phyloP scores from a whole-genome alignment of 805 yeast genomes.

The Candida sphagnicola region DNA sequence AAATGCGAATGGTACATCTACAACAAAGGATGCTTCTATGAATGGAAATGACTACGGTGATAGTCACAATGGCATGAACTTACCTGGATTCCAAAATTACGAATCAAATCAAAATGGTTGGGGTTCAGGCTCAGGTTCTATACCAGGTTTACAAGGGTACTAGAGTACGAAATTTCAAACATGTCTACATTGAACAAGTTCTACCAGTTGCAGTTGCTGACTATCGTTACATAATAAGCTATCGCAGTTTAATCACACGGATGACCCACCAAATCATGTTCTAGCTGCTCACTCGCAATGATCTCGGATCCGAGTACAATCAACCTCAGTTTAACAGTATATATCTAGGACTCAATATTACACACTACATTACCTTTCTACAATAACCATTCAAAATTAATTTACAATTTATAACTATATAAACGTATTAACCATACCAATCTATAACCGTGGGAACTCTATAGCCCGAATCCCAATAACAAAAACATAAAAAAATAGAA shows the following conservation, averaged over 20 bases:
- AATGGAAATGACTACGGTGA: conserved; percentile 3
- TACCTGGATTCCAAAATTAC: conserved; percentile 22
- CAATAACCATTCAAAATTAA: too few relatives aligned
- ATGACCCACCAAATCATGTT: too few relatives aligned
- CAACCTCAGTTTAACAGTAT: too few relatives aligned
- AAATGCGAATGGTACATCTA: conserved; percentile 6
- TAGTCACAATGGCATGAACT: conserved; percentile 10
- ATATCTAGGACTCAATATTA: too few relatives aligned
- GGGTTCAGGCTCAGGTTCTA: background rate
- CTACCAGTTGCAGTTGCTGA: too few relatives aligned
- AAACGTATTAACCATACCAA: background rate
- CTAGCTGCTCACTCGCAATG: too few relatives aligned
- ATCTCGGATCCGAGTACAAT: too few relatives aligned
- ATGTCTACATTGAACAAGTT: background rate
- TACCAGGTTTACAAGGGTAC: conserved; percentile 2
- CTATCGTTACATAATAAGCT: too few relatives aligned
- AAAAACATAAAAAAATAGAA: background rate
- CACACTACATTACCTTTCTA: too few relatives aligned
- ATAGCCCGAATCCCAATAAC: background rate
- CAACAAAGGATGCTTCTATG: conserved; percentile 1
- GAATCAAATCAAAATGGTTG: conserved; percentile 5
- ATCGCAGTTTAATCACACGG: too few relatives aligned
- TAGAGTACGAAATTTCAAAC: background rate
- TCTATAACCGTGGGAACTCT: background rate
- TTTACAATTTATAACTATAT: too few relatives aligned